phyloP scores from a whole-genome alignment of 169 alveolate species.

The Babesia caballi region DNA sequence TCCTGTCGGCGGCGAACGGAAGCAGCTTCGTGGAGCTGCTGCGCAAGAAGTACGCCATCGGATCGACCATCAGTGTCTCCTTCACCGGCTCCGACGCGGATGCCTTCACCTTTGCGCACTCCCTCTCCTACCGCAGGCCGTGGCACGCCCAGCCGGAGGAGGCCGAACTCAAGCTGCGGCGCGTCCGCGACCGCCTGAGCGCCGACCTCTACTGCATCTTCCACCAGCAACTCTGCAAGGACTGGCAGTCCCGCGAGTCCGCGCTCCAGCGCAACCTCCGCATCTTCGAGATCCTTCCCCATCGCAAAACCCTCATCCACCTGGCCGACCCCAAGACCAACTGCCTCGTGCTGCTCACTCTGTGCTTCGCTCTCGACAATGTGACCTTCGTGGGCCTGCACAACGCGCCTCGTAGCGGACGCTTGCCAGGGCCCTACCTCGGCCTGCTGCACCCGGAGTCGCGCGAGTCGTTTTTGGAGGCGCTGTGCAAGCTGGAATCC shows the following conservation, averaged over 20 bases:
- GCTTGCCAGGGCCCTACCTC: conserved; percentile 61
- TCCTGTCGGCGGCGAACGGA: conserved; percentile 33
- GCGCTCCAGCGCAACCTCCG: conserved; percentile 38
- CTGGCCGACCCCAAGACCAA: conserved; percentile 52
- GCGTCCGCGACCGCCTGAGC: not conserved
- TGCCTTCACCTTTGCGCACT: conserved; percentile 54
- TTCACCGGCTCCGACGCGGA: conserved; percentile 53
- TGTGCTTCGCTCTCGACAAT: conserved; percentile 36
- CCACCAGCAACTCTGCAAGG: conserved; percentile 54
- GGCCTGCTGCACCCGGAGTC: conserved; percentile 49
- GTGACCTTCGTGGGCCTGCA: conserved; percentile 50
- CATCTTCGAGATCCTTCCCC: conserved; percentile 57
- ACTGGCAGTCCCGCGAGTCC: conserved; percentile 43
- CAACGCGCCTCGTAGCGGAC: conserved; percentile 38
- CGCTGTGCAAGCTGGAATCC: conserved; percentile 13
- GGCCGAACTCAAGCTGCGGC: not conserved
- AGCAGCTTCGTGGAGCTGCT: conserved; percentile 48
- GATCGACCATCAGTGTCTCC: conserved; percentile 56
- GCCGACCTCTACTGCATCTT: conserved; percentile 40
- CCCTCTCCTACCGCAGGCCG: conserved; percentile 34
- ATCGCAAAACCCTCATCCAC: conserved; percentile 43
- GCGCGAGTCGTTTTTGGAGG: conserved; percentile 36
- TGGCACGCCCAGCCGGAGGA: conserved; percentile 29
- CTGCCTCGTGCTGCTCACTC: conserved; percentile 28
- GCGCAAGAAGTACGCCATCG: conserved; percentile 46